Base-by-base conservation (phyloP, 768 basidiomycete species). In the Chalciporus chontae region DNA sequence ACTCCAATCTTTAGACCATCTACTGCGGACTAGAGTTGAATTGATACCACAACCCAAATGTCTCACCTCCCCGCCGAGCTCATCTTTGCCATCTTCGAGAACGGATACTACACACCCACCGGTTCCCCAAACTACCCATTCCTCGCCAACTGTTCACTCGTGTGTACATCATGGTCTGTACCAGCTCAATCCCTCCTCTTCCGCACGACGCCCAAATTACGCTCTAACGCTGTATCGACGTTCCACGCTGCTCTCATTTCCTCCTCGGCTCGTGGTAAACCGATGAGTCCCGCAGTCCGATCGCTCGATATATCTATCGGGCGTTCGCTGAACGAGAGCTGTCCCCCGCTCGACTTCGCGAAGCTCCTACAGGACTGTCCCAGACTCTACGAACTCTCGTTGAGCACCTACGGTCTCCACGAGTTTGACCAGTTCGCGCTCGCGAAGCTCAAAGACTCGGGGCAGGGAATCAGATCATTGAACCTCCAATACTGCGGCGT, bases 401-500 rank as follows among this genome's bases (percentile, higher is more conserved):
- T 74, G 32, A 58, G 56, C 26, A 50, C 54, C 2, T 47, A 39
- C 13, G 55, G 58, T 15, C 4, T 73, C 1, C 66, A 70, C 51
- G 56, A 62, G n/a, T 61, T 73, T 24, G 59, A 60, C 36, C 50
- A 53, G 4, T 53, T 61, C 24, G 45, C 40, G 1, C 64, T 74
- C 8, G 43, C 54, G 36, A 56, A 59, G 7, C 57, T 73, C n/a
- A 48, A 55, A 15, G 36, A 57, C 14, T 47, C 47, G 3, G 61
- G 66, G 0, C 54, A 54, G 32, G 44, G 52, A 17, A 58, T 75
- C 43, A 65, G 70, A 19, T 66, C 73, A 0, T 55, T 75, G 43
- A 59, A 54, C 26, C 48, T 77, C 19, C 47, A 59, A 11, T 39
- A 51, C 0, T 74, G 69, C 47, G 71, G 73, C 39, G 60, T 73